phyloP scores from a whole-genome alignment of 352 stramenopile species.

The Lagenidium giganteum region DNA sequence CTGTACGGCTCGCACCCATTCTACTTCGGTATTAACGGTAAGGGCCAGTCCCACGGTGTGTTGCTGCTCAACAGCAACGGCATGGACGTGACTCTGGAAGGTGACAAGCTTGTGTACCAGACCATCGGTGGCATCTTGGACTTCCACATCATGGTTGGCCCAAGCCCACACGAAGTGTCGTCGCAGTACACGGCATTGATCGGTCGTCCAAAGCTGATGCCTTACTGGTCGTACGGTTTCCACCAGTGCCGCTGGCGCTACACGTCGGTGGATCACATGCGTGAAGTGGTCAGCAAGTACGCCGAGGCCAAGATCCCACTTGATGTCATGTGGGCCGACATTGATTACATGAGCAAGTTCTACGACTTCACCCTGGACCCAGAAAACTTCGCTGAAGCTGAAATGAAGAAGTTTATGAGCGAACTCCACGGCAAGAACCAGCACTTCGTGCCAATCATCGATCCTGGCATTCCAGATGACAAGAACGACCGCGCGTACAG shows the following conservation, averaged over 20 bases:
- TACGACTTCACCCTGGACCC: conserved; percentile 56
- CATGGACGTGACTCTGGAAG: conserved; percentile 49
- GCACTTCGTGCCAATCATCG: conserved; percentile 78
- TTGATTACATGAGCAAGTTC: conserved; percentile 48
- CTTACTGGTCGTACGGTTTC: conserved; percentile 66
- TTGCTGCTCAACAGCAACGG: conserved; percentile 56
- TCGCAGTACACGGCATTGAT: conserved; percentile 48
- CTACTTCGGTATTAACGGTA: conserved; percentile 32
- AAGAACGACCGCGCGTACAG: conserved; percentile 42
- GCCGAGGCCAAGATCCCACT: conserved; percentile 29
- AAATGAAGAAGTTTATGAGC: conserved; percentile 31
- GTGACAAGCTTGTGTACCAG: conserved; percentile 34
- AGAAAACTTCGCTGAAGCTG: conserved; percentile 26
- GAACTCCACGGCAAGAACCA: conserved; percentile 47
- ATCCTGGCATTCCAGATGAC: conserved; percentile 72
- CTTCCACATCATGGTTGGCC: conserved; percentile 46
- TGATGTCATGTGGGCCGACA: conserved; percentile 52
- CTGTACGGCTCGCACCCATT: conserved; percentile 53
- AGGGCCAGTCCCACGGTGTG: conserved; percentile 32
- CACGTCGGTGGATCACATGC: conserved; percentile 14
- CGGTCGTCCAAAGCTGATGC: conserved; percentile 38
- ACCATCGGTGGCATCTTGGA: conserved; percentile 47
- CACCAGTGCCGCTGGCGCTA: conserved; percentile 53
- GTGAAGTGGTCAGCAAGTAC: conserved; percentile 29
- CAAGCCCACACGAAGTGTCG: conserved; percentile 30